phyloP scores from a whole-genome alignment of 129 eudicot genomes.

The Smallanthus sonchifolius region DNA sequence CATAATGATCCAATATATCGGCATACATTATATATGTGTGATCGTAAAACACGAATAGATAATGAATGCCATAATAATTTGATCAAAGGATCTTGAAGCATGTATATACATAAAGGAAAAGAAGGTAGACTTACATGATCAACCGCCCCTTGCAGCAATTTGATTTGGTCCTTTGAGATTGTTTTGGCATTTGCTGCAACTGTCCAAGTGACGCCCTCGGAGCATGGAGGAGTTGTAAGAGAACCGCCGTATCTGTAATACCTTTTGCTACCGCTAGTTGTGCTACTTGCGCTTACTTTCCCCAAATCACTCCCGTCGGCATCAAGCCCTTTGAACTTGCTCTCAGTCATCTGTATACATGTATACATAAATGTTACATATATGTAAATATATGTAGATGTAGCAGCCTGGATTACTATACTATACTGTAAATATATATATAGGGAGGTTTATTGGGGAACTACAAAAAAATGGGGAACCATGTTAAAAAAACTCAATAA shows the following conservation, averaged over 20 bases:
- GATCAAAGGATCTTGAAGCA: neutral
- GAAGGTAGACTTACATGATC: constrained; percentile 29
- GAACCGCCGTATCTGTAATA: constrained; percentile 58
- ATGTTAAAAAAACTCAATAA: no score
- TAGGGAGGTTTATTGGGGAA: no score
- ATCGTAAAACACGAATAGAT: no score
- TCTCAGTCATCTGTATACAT: constrained; percentile 20
- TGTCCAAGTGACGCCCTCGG: constrained; percentile 59
- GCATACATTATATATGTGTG: no score
- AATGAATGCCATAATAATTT: neutral
- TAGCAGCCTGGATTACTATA: neutral
- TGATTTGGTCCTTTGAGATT: constrained; percentile 43
- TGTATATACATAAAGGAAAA: no score
- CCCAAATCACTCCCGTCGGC: constrained; percentile 25
- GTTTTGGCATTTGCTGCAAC: constrained; percentile 34
- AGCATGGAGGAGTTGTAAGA: constrained; percentile 63
- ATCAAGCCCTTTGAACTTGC: constrained; percentile 4
- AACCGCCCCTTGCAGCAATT: constrained; percentile 34
- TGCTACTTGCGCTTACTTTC: constrained; percentile 31
- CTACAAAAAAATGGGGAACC: no score
- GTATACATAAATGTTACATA: no score
- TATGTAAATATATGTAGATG: neutral
- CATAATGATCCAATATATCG: no score
- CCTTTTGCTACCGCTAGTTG: constrained; percentile 32
- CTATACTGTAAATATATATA: no score